phyloP scores from a whole-genome alignment of 1,139 yeast genomes.

The Sugiyamaella sp. region DNA sequence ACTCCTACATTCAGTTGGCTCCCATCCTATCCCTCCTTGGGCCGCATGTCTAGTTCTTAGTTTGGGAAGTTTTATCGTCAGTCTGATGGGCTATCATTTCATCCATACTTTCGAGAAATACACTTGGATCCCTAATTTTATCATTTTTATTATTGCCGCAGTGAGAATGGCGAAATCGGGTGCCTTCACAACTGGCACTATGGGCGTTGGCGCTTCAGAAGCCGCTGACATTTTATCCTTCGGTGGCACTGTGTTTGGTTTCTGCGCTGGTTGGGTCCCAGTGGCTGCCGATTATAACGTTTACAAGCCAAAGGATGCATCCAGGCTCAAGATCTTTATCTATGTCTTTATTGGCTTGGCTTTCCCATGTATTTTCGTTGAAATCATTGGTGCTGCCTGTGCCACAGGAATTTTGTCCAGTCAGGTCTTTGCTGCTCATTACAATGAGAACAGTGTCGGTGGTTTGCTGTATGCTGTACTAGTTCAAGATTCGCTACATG shows the following conservation, averaged over 20 bases:
- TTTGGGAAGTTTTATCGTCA: conserved; percentile 66
- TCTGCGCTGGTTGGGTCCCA: conserved; percentile 94
- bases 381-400: conserved; percentile 86
- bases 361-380: conserved; percentile 68
- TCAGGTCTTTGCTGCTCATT: conserved; percentile 60
- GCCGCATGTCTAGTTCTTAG: conserved; percentile 82
- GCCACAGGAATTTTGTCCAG: conserved; percentile 60
- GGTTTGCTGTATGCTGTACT: conserved; percentile 79
- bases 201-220: conserved; percentile 48
- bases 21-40: conserved; percentile 76
- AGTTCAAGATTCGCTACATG: conserved; percentile 77
- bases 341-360: conserved; percentile 65
- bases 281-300: conserved; percentile 91
- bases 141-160: conserved; percentile 73
- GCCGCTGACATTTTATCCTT: conserved; percentile 81
- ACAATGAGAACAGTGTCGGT: conserved; percentile 64
- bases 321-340: conserved; percentile 60
- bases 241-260: conserved; percentile 85
- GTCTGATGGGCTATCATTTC: conserved; percentile 81
- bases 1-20: conserved; percentile 73
- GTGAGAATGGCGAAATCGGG: conserved; percentile 71
- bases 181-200: conserved; percentile 55
- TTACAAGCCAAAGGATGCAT: conserved; percentile 69
- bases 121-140: conserved; percentile 84
- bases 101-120: conserved; percentile 83